Conservation (phyloP, 352 stramenopile genomes). For the Phytophthora europaea region DNA sequence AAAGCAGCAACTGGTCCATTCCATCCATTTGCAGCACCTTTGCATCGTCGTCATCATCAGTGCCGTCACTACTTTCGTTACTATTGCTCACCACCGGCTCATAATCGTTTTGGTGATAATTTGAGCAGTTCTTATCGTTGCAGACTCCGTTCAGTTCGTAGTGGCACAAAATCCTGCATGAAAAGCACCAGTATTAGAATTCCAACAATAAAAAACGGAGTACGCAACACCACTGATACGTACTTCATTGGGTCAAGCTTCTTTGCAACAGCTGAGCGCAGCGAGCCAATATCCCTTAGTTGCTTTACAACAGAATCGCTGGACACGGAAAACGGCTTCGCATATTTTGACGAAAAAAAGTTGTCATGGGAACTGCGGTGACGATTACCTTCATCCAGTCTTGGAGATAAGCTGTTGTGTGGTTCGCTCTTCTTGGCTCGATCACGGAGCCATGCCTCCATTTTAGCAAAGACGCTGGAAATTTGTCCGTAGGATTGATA, state of each 20-base stretch:
- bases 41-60: slow-evolving; percentile 13
- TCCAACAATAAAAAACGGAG: neutral
- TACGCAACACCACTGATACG: slow-evolving; percentile 17
- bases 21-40: slow-evolving; percentile 32
- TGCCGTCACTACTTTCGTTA: neutral
- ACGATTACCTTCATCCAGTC: neutral
- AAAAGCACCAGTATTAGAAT: slow-evolving; percentile 16
- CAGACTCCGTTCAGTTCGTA: slow-evolving; percentile 83
- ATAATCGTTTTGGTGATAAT: slow-evolving; percentile 76
- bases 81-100: slow-evolving; percentile 2
- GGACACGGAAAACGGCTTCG: slow-evolving; percentile 44
- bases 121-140: slow-evolving; percentile 77
- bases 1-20: slow-evolving; percentile 42
- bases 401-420: slow-evolving; percentile 5
- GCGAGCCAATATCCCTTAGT: slow-evolving; percentile 22
- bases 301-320: slow-evolving; percentile 57
- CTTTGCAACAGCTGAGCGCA: slow-evolving; percentile 8
- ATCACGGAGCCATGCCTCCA: slow-evolving; percentile 43
- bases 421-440: slow-evolving; percentile 26
- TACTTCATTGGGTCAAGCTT: slow-evolving; percentile 71
- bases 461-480: slow-evolving; percentile 35
- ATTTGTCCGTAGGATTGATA: slow-evolving; percentile 46
- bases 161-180: slow-evolving; percentile 67
- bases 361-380: neutral
- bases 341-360: slow-evolving; percentile 20